Evolutionary conservation across 164 flowering plant species (phyloP), one percentile per base, ranked within the genome.

Genomic region (Magnolia sinica): DNA sequence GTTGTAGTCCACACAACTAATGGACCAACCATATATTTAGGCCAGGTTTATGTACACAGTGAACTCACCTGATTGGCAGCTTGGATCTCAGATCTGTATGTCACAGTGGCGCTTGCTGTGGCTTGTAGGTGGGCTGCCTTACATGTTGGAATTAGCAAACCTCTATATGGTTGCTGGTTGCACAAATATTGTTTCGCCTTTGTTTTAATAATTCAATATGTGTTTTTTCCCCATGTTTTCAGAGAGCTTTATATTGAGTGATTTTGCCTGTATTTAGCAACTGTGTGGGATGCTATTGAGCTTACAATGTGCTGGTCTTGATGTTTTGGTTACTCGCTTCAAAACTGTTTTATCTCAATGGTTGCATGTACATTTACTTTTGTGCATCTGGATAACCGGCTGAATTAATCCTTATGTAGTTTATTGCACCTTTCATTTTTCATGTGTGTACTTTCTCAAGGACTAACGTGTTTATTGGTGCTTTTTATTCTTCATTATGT

Each of bases 401-500:
- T 55, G 61, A 16, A 55, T 16, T 64, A 64, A 8, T 64, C 23
- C 10, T 64, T 18, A 8, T 4, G 2, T 20, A 37, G 45, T 20
- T 22, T 31, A 37, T 29, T 68, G 27, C 13, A 37, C 45, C 51
- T 52, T 7, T 37, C 4, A 68, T 58, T 50, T 70, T 9, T 64
- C 66, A 52, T 71, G 18, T 68, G 52, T 74, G 20, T 64, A 50
- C 31, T 82, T 63, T 65, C 52, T 70, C 67, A 69, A 72, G 78
- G 37, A 71, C 82, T 86, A 71, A 85, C 79, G 63, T 84, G 23
- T 65, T 80, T 63, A 8, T 71, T 75, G 37, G 45, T 76, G 59
- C 29, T 31, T 58, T 70, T 68, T 6, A 20, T 76, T 80, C 22
- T 73, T 84, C 23, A 51, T 50, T 72, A 16, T 78, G 50, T 77